Percentiles rank a stretch among this genome's conserved stretches.
Evolutionary conservation across 345 rosid genomes (phyloP).

Genomic region (Clarkia xantiana): DNA sequence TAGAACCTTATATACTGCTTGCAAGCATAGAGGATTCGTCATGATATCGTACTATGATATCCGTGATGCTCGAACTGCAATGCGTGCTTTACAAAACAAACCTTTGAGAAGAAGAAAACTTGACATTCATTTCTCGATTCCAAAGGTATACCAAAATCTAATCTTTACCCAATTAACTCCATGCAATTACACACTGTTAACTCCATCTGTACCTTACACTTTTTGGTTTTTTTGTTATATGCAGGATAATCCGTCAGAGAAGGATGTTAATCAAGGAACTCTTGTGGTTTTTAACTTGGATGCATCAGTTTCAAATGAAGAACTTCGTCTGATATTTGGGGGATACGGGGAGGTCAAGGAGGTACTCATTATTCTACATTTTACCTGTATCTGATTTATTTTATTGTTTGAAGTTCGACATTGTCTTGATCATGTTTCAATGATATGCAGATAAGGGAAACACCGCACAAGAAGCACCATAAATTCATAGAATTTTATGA

Average conservation of each 20-base stretch:
- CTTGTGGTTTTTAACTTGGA: constrained; percentile 89
- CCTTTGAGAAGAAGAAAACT: constrained; percentile 77
- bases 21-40: constrained; percentile 95
- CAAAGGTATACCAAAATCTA: constrained; percentile 42
- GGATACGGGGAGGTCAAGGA: constrained; percentile 91
- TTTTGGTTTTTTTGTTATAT: neutral
- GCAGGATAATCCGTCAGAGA: constrained; percentile 91
- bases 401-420: too few species aligned
- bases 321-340: constrained; percentile 68
- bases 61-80: constrained; percentile 82
- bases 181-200: too few species aligned
- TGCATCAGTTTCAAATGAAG: constrained; percentile 77
- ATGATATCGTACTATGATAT: constrained; percentile 96
- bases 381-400: too few species aligned
- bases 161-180: neutral
- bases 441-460: constrained; percentile 56
- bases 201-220: too few species aligned
- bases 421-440: too few species aligned
- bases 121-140: constrained; percentile 94
- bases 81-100: constrained; percentile 81
- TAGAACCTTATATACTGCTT: constrained; percentile 80
- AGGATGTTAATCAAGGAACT: constrained; percentile 90
- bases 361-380: too few species aligned
- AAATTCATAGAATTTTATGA: constrained; percentile 89
- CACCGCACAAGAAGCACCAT: constrained; percentile 83